Evolutionary conservation across 352 stramenopile species (phyloP), one percentile per base, ranked within the genome.

Genomic region (Globisporangium rhizosaccharum): DNA sequence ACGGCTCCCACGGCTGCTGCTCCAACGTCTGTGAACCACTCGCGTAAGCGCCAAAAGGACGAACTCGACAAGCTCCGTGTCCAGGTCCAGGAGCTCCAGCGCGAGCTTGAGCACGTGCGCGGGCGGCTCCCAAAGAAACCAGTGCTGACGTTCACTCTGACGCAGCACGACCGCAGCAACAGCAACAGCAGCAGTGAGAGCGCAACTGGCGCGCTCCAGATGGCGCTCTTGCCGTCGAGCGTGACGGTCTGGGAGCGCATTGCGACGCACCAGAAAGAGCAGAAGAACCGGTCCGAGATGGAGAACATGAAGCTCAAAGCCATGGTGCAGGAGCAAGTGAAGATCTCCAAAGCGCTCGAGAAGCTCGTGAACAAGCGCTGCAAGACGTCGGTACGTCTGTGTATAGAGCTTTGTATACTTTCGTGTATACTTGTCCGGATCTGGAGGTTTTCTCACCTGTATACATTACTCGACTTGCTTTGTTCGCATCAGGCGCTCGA

Each of bases 281-380:
- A 85, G 56, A 83, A 83, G 60, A 81, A 73, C 53, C 79, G 82
- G 51, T 77, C 77, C 0, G 75, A 88, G 71, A 85, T 85, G 73
- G 75, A 90, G 58, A 90, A 90, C 51, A 64, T 81, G 37, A 72
- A 72, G 2, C 71, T 85, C 28, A 85, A 82, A 49, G 65, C 68
- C 17, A 66, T 82, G 12, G 71, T 85, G 25, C 66, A 82, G 53
- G 72, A 80, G 18, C 75, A 85, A 53, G 48, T 82, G 12, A 82
- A 82, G 63, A 76, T 82, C 36, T 82, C 75, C 15, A 80, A 79
- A 48, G 70, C 72, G 5, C 68, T 85, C 9, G 72, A 82, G 59
- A 85, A 85, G 41, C 65, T 85, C 1, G 57, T 85, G 25, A 71
- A 73, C 53, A 84, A 81, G 48, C 53, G 74, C 53, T 81, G 74